Conservation (phyloP, 495 filamentous ascomycete species). For the Venustampulla echinocandica region DNA sequence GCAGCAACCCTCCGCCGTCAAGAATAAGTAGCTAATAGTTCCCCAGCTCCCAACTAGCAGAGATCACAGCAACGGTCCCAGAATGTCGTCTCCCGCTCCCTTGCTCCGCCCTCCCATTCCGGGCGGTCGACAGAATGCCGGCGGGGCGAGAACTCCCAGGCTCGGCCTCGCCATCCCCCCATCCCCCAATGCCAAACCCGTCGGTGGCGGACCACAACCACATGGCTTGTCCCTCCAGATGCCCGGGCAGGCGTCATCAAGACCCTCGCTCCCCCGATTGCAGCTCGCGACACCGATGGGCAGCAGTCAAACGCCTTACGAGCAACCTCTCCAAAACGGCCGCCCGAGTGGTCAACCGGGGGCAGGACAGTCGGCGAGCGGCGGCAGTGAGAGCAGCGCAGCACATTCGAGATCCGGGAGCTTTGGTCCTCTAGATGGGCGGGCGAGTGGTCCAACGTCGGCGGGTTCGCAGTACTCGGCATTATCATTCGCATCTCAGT, state of each 20-base stretch:
- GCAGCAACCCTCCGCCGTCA: too few relatives aligned
- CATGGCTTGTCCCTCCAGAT: slow-evolving; percentile 25
- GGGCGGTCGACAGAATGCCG: slow-evolving; percentile 55
- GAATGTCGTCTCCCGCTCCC: slow-evolving; percentile 71
- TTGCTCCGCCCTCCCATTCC: slow-evolving; percentile 78
- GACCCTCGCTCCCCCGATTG: slow-evolving; percentile 59
- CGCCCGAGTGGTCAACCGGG: slow-evolving; percentile 30
- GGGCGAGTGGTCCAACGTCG: slow-evolving; percentile 66
- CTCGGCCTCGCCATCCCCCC: slow-evolving; percentile 82
- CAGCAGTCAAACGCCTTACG: slow-evolving; percentile 56
- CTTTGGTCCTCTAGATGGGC: slow-evolving; percentile 63
- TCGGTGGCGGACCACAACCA: slow-evolving; percentile 30
- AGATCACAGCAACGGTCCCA: slow-evolving; percentile 21
- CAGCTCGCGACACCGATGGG: slow-evolving; percentile 81
- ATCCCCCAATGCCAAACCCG: slow-evolving; percentile 69
- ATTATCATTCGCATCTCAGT: slow-evolving; percentile 63
- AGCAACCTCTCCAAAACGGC: slow-evolving; percentile 41
- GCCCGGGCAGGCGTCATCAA: slow-evolving; percentile 25
- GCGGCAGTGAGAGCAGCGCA: slow-evolving; percentile 57
- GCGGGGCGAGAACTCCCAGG: slow-evolving; percentile 60
- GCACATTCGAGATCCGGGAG: slow-evolving; percentile 66
- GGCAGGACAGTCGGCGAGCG: slow-evolving; percentile 49
- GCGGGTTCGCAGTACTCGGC: slow-evolving; percentile 75
- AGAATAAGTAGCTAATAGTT: too few relatives aligned
- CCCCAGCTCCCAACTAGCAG: slow-evolving; percentile 8